phyloP scores from a whole-genome alignment of 2,329 filamentous ascomycete species.

The Pseudogymnoascus sp. region DNA sequence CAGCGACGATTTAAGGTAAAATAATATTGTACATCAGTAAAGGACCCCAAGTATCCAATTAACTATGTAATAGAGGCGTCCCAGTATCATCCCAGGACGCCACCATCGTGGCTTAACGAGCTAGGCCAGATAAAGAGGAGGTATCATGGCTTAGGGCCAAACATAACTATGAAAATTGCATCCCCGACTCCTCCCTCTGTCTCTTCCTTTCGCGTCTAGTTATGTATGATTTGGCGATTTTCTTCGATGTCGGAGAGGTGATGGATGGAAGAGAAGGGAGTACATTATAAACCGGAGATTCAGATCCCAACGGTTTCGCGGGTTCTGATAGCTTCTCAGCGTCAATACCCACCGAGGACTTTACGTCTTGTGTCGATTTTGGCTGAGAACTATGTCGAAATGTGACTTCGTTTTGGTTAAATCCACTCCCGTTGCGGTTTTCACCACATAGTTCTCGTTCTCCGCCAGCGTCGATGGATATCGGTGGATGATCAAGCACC shows the following conservation, averaged over 20 bases:
- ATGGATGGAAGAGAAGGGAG: conserved; percentile 5
- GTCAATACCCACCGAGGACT: neutral
- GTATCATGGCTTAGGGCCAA: neutral
- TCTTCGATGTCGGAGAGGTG: neutral
- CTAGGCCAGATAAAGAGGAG: neutral
- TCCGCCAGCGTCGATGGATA: too few species aligned
- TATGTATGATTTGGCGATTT: neutral
- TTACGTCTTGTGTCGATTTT: neutral
- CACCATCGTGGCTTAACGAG: neutral
- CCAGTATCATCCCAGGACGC: neutral
- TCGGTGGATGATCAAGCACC: neutral
- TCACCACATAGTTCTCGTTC: neutral
- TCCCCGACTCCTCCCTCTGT: neutral
- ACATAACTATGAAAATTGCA: neutral
- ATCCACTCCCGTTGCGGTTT: neutral
- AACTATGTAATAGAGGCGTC: neutral
- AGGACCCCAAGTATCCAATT: neutral
- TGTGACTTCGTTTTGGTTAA: neutral
- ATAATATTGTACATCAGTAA: neutral
- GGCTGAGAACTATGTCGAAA: neutral
- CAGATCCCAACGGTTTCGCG: neutral
- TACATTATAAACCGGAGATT: neutral
- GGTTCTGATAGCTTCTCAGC: neutral
- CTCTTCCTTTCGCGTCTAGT: conserved; percentile 4
- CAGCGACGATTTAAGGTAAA: neutral